Conservation (phyloP, 345 rosid species). For the Pugionium cornutum region DNA sequence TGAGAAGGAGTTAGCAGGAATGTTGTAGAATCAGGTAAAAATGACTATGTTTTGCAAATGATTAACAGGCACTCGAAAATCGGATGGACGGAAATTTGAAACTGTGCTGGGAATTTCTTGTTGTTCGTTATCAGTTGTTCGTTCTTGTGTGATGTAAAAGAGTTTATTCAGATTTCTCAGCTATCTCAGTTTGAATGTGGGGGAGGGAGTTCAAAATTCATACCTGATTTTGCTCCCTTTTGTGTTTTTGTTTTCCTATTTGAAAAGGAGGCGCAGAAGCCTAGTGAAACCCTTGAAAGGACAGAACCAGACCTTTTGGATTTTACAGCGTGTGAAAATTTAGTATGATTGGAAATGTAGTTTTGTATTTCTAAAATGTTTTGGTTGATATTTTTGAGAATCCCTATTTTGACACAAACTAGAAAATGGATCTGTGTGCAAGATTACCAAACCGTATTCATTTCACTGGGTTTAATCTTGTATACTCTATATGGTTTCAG, state of each 20-base stretch:
- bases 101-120: neutral
- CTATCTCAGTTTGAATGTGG: neutral
- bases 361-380: neutral
- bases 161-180: neutral
- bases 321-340: neutral
- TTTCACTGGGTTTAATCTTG: conserved; percentile 1
- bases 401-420: neutral
- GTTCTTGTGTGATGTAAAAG: neutral
- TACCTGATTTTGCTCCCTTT: neutral
- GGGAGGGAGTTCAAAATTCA: neutral
- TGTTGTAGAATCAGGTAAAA: conserved; percentile 1
- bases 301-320: conserved; percentile 3
- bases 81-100: neutral
- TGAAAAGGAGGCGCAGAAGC: neutral
- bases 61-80: neutral
- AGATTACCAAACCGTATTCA: neutral
- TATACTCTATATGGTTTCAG: conserved; percentile 42
- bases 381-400: neutral
- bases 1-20: neutral
- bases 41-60: neutral
- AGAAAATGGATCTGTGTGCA: neutral
- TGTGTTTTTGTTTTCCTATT: neutral
- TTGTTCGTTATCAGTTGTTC: neutral
- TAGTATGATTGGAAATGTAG: neutral
- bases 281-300: neutral